Conservation (phyloP, 2,329 filamentous ascomycete species). For the Grosmannia clavigera region DNA sequence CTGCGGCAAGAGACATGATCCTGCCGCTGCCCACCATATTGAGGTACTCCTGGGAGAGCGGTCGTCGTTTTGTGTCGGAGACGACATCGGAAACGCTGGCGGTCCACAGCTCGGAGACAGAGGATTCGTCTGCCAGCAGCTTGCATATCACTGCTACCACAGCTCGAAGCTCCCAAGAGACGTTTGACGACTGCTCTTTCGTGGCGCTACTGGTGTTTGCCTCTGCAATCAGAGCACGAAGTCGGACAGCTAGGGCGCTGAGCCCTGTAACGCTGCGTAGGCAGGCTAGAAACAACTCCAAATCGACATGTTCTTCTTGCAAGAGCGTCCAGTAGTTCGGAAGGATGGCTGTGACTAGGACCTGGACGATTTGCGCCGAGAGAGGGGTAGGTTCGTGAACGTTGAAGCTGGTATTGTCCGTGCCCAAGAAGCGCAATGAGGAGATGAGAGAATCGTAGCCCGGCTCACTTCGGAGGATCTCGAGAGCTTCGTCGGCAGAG, state of each 20-base stretch:
- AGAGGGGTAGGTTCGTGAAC: conserved; percentile 52
- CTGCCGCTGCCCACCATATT: conserved; percentile 35
- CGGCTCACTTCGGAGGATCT: conserved; percentile 49
- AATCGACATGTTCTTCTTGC: conserved; percentile 22
- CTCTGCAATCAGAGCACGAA: conserved; percentile 49
- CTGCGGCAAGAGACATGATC: conserved; percentile 37
- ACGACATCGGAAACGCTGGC: conserved; percentile 13
- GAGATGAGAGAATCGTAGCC: conserved; percentile 42
- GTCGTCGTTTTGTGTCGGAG: conserved; percentile 16
- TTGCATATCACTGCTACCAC: conserved; percentile 31
- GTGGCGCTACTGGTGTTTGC: conserved; percentile 22
- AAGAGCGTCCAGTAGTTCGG: conserved; percentile 72
- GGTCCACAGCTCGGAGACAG: conserved; percentile 27
- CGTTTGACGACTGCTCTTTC: conserved; percentile 14
- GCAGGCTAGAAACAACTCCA: conserved; percentile 45
- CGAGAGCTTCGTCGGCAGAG: conserved; percentile 40
- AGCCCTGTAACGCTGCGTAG: conserved; percentile 65
- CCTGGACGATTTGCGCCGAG: conserved; percentile 62
- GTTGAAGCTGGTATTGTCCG: conserved; percentile 30
- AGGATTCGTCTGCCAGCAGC: conserved; percentile 26
- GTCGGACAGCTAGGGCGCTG: conserved; percentile 60
- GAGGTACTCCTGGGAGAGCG: conserved; percentile 30
- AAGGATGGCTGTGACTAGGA: conserved; percentile 60
- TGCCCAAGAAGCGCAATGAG: conserved; percentile 38
- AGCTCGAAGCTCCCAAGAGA: conserved; percentile 29